phyloP scores from a whole-genome alignment of 192 early-diverging fungal genomes.

The Coemansia biformis region DNA sequence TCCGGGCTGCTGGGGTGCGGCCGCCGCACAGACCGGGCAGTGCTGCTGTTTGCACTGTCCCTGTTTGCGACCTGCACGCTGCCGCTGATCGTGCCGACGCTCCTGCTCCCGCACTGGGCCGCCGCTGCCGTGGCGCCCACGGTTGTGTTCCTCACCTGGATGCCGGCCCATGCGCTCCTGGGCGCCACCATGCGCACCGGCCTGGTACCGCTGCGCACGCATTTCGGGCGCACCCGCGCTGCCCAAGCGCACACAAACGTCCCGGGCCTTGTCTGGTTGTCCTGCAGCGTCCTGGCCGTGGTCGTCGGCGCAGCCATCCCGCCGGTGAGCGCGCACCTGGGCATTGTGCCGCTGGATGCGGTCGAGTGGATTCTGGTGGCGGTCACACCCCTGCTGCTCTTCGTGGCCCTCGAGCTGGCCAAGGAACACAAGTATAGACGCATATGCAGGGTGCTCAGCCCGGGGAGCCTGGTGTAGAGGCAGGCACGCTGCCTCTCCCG shows the following conservation, averaged over 20 bases:
- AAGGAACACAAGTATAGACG: conserved; percentile 10
- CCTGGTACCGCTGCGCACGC: conserved; percentile 24
- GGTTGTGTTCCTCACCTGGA: conserved; percentile 37
- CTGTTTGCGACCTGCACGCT: conserved; percentile 27
- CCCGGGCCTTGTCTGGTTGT: conserved; percentile 17
- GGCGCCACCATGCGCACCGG: conserved; percentile 32
- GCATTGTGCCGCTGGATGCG: conserved; percentile 23
- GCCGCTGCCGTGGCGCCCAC: conserved; percentile 33
- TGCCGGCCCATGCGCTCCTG: conserved; percentile 28
- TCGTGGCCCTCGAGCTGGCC: conserved; percentile 18
- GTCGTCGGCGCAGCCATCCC: conserved; percentile 12
- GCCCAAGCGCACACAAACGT: neutral
- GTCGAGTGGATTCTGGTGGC: conserved; percentile 33
- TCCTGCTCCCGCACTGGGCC: conserved; percentile 38
- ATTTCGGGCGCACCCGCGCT: conserved; percentile 4
- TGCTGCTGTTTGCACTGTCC: conserved; percentile 7
- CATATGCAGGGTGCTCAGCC: neutral
- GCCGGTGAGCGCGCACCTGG: conserved; percentile 24
- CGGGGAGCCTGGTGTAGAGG: too few species aligned
- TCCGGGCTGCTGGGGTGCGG: conserved; percentile 14
- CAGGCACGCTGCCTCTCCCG: too few species aligned
- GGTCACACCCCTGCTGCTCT: conserved; percentile 23
- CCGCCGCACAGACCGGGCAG: conserved; percentile 11
- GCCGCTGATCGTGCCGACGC: conserved; percentile 23
- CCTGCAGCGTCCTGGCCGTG: conserved; percentile 8